Conservation (phyloP, 2,329 filamentous ascomycete genomes). For the Fusarium sp. region DNA sequence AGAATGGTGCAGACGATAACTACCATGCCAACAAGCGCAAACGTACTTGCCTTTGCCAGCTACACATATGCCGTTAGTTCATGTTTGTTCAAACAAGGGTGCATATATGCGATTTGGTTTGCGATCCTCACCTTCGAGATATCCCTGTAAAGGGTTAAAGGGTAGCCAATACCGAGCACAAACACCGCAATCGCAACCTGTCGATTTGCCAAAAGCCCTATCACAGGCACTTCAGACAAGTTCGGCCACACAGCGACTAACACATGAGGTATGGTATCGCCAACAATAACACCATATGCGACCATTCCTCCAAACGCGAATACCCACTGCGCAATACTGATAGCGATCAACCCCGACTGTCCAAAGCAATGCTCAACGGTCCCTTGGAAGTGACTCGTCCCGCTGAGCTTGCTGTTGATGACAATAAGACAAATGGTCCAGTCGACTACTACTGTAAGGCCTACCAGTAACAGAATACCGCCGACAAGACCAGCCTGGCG, state of each 20-base stretch:
- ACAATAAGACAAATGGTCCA: constrained; percentile 99
- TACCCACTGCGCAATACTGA: constrained; percentile 91
- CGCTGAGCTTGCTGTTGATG: constrained; percentile 96
- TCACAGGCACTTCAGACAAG: constrained; percentile 75
- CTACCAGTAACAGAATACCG: constrained; percentile 81
- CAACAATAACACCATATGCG: constrained; percentile 96
- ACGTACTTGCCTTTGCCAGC: constrained; percentile 94
- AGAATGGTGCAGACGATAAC: constrained; percentile 90
- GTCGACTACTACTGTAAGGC: constrained; percentile 86
- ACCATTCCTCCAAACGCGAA: constrained; percentile 99
- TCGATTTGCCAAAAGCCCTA: constrained; percentile 85
- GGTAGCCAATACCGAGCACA: constrained; percentile 86
- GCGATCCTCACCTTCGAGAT: constrained; percentile 83
- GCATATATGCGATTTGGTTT: neutral
- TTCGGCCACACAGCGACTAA: constrained; percentile 84
- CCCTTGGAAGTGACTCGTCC: constrained; percentile 92
- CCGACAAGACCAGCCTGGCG: constrained; percentile 87
- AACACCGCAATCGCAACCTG: constrained; percentile 89
- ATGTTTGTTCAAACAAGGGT: neutral
- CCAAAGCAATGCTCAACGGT: constrained; percentile 98
- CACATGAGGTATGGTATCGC: constrained; percentile 95
- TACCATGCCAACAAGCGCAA: constrained; percentile 92
- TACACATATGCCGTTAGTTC: constrained; percentile 53
- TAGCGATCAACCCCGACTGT: constrained; percentile 85
- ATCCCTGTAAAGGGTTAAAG: constrained; percentile 92